Conservation (phyloP, 2,329 filamentous ascomycete genomes). For the Lasiodiplodia hormozganensis region DNA sequence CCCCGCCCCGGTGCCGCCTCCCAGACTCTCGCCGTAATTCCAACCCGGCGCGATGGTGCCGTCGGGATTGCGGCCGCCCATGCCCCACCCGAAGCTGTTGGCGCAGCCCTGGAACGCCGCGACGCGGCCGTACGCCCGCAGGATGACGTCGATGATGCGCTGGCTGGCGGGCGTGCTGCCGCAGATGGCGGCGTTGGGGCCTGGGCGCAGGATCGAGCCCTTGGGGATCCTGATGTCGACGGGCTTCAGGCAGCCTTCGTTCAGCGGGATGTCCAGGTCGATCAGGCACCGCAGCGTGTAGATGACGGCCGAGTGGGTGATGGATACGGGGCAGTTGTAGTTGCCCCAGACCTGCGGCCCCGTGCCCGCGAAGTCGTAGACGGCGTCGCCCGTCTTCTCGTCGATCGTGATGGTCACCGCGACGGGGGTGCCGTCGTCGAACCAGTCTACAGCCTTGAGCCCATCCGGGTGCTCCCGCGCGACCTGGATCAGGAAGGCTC, state of each 20-base stretch:
- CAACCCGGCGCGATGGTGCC: conserved; percentile 39
- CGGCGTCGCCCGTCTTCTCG: conserved; percentile 40
- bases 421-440: conserved; percentile 50
- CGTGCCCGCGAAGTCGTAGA: conserved; percentile 49
- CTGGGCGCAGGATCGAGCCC: conserved; percentile 44
- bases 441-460: conserved; percentile 39
- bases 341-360: conserved; percentile 47
- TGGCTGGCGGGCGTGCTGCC: conserved; percentile 33
- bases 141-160: conserved; percentile 36
- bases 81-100: conserved; percentile 42
- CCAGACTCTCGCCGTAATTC: conserved; percentile 46
- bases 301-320: conserved; percentile 49
- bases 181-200: conserved; percentile 41
- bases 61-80: conserved; percentile 35
- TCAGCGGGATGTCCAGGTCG: conserved; percentile 47
- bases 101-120: conserved; percentile 35
- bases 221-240: conserved; percentile 44
- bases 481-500: conserved; percentile 75
- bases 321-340: conserved; percentile 46
- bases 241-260: conserved; percentile 49
- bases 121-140: conserved; percentile 32
- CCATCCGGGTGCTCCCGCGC: conserved; percentile 48
- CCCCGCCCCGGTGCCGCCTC: conserved; percentile 46
- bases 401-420: conserved; percentile 44
- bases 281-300: conserved; percentile 49